Percentiles rank a stretch among this genome's conserved stretches.
These are phyloP conservation scores for Morella rubra DNA, from an alignment of 306 rosid species.

Conservation along the genomic window DNA sequence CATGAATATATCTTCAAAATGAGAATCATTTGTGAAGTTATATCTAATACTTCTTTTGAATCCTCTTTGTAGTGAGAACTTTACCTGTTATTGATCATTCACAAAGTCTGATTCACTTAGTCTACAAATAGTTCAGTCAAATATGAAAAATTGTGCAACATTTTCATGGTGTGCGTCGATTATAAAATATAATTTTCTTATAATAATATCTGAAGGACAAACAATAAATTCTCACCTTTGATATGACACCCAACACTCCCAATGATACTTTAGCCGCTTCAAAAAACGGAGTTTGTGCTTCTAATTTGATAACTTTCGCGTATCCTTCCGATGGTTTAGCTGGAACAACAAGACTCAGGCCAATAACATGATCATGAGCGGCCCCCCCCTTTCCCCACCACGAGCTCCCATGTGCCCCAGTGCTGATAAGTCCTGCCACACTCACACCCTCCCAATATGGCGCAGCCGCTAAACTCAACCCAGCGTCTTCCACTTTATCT, in stretches of 20 bases:
- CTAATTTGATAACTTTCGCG: conserved; percentile 51
- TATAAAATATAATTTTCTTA: too few relatives aligned
- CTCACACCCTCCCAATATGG: conserved; percentile 57
- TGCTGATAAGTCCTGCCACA: conserved; percentile 42
- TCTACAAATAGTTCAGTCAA: neutral
- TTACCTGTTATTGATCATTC: conserved; percentile 40
- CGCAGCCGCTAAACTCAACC: conserved; percentile 43
- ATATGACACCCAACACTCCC: conserved; percentile 68
- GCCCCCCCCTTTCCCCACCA: conserved; percentile 79
- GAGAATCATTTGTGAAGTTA: conserved; percentile 46
- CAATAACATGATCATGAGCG: conserved; percentile 66
- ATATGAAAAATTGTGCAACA: neutral
- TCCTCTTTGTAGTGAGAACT: conserved; percentile 52
- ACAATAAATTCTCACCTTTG: conserved; percentile 48
- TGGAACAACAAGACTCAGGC: conserved; percentile 51
- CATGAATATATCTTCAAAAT: conserved; percentile 41
- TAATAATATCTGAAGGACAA: too few relatives aligned
- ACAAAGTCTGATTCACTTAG: neutral
- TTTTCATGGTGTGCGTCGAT: too few relatives aligned
- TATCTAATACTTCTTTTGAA: conserved; percentile 69
- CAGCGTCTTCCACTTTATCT: conserved; percentile 33
- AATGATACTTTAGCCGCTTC: conserved; percentile 65
- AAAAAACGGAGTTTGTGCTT: conserved; percentile 38
- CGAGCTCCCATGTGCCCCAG: conserved; percentile 52
- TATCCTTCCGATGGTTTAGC: conserved; percentile 54